Evolutionary conservation across 495 filamentous ascomycete species (phyloP), one percentile per base, ranked within the genome.

Genomic region (Rhizodiscina lignyota): DNA sequence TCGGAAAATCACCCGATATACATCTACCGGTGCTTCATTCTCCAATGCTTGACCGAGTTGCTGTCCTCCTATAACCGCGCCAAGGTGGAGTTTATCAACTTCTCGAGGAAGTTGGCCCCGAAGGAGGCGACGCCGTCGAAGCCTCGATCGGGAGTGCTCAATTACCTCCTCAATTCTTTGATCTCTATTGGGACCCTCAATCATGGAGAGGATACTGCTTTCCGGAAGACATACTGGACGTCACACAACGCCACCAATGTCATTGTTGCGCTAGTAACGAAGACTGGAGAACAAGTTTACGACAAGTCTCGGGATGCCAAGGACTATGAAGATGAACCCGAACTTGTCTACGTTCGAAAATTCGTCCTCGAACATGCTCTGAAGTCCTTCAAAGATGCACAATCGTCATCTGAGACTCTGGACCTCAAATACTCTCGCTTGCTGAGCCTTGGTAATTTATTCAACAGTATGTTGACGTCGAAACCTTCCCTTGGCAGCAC

Each of bases 1-100:
- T 63, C 83, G 4, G 87, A 96, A 28, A 77, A 93, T 13, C 83
- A 99, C 52, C 81, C 84, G 1, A 94, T 92, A 40, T 94, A 89
- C 55, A 77, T 94, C 38, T 99, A 96, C 48, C 73, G 91, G 16
- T 93, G 83, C 61, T 94, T 96, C 62, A 64, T 99, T 37, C 66
- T 99, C 27, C 83, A 93, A 51, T 93, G 87, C 48, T 63, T 99
- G 21, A 79, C 85, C 0, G 89, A 99, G 52, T 68, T 99, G 13
- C 64, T 99, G n/a, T 76, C 77, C 27, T 87, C 76, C 47, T 96
- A 94, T 60, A 93, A 83, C 40, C 77, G 85, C 19, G 77, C 83
- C 26, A 99, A 99, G 63, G 67, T 96, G 16, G 91, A 99, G 48
- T 99, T 99, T 52, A 94, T 99, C 55, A 94, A 94, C 50, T 96